Conservation (phyloP, 2,329 filamentous ascomycete species). For the Emergomyces orientalis region DNA sequence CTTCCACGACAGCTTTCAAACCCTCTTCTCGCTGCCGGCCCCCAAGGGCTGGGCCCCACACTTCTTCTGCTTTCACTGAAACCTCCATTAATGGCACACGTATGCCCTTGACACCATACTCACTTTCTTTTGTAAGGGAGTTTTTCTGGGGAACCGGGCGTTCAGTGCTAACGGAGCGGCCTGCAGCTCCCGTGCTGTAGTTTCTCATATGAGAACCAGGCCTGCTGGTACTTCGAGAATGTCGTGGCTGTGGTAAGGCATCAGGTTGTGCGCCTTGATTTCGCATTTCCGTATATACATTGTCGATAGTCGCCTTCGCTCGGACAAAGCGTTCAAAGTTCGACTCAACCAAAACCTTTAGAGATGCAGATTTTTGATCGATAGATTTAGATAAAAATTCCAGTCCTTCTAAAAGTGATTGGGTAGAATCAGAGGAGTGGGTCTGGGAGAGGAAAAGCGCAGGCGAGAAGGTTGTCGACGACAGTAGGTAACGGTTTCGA, state of each 20-base stretch:
- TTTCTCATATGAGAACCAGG: conserved; percentile 53
- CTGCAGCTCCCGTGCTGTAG: conserved; percentile 35
- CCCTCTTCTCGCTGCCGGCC: conserved; percentile 85
- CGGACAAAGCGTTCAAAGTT: conserved; percentile 98
- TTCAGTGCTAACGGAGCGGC: conserved; percentile 38
- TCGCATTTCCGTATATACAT: conserved; percentile 94
- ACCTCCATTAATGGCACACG: conserved; percentile 81
- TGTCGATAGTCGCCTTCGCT: conserved; percentile 95
- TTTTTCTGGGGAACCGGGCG: conserved; percentile 59
- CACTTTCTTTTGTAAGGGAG: conserved; percentile 82
- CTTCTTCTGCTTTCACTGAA: conserved; percentile 87
- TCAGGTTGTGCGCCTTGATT: conserved; percentile 52
- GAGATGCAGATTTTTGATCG: conserved; percentile 91
- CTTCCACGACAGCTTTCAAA: conserved; percentile 65
- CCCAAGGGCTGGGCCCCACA: conserved; percentile 90
- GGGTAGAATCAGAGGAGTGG: conserved; percentile 75
- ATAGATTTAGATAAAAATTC: conserved; percentile 84
- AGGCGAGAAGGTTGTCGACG: conserved; percentile 90
- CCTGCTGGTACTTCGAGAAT: conserved; percentile 53
- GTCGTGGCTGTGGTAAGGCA: conserved; percentile 9
- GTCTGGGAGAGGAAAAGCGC: conserved; percentile 85
- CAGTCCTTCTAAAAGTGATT: conserved; percentile 68
- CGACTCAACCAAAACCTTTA: conserved; percentile 92
- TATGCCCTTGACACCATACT: conserved; percentile 81
- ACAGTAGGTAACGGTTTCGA: conserved; percentile 86